These are phyloP conservation scores for Syncephalastrum monosporum DNA, from an alignment of 371 early-diverging fungal genomes.

Conservation along the genomic window DNA sequence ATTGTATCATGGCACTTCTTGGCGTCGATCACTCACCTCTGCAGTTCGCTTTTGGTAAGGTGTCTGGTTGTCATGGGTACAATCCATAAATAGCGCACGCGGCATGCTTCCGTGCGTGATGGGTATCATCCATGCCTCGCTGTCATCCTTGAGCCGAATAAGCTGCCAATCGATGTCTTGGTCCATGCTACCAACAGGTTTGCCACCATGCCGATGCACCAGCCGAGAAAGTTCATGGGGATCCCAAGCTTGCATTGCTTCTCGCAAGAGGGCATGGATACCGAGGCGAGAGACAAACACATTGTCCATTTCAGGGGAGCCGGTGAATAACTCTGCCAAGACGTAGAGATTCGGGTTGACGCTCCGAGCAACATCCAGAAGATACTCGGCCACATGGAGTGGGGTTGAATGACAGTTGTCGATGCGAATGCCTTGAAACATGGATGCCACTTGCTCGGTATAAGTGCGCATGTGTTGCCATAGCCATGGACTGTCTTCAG, in stretches of 20 bases:
- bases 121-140: constrained; percentile 30
- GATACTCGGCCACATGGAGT: constrained; percentile 88
- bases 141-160: constrained; percentile 31
- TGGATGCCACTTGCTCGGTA: constrained; percentile 80
- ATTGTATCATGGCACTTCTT: constrained; percentile 5
- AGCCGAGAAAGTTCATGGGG: constrained; percentile 85
- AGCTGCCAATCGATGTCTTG: constrained; percentile 55
- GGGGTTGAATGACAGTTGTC: constrained; percentile 99
- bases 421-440: constrained; percentile 96
- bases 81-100: constrained; percentile 96
- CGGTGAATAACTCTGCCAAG: constrained; percentile 96
- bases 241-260: constrained; percentile 98
- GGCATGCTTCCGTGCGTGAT: constrained; percentile 54
- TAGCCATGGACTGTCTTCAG: constrained; percentile 91
- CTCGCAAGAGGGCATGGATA: constrained; percentile 93
- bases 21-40: constrained; percentile 17
- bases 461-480: constrained; percentile 93
- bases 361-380: constrained; percentile 85
- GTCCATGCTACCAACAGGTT: constrained; percentile 77
- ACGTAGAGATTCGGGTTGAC: constrained; percentile 92
- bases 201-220: constrained; percentile 87
- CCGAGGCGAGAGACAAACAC: constrained; percentile 89
- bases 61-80: constrained; percentile 97
- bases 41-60: constrained; percentile 88
- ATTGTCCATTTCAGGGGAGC: constrained; percentile 88